These are phyloP conservation scores for Curvularia sp. DNA, from an alignment of 2,329 filamentous ascomycete genomes.

Conservation along the genomic window DNA sequence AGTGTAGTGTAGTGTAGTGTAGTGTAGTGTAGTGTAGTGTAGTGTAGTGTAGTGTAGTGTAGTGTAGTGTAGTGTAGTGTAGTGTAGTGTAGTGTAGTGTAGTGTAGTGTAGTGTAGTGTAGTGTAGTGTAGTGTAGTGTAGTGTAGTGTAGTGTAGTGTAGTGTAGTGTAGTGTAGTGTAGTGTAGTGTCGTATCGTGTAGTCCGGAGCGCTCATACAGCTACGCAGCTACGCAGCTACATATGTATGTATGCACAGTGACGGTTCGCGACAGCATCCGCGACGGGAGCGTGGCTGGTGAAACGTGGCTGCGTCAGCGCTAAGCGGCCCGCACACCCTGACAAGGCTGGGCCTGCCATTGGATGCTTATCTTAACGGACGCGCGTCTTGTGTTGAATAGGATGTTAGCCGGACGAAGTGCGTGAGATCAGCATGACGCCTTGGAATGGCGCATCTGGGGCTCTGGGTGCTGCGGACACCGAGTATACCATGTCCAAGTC, in stretches of 20 bases:
- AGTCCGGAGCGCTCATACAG: not conserved
- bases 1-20: too few species aligned
- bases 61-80: too few species aligned
- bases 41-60: too few species aligned
- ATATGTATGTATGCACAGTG: not conserved
- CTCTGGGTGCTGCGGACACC: too few species aligned
- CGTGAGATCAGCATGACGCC: slow-evolving; percentile 10
- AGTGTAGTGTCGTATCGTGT: too few species aligned
- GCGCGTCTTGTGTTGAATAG: slow-evolving; percentile 22
- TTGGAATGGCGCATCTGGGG: not conserved
- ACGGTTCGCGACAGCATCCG: not conserved
- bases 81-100: too few species aligned
- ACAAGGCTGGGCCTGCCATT: slow-evolving; percentile 3
- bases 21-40: too few species aligned
- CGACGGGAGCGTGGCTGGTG: slow-evolving; percentile 5
- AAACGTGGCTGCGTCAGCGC: slow-evolving; percentile 9
- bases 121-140: too few species aligned
- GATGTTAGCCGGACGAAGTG: slow-evolving; percentile 4
- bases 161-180: too few species aligned
- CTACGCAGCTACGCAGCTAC: not conserved
- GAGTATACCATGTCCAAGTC: not conserved
- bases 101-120: too few species aligned
- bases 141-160: too few species aligned
- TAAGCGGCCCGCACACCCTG: slow-evolving; percentile 21
- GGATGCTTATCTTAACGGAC: slow-evolving; percentile 19